Percentiles rank a stretch among this genome's conserved stretches.
phyloP scores from a whole-genome alignment of 2,329 filamentous ascomycete genomes.

The Fusarium paranaense region DNA sequence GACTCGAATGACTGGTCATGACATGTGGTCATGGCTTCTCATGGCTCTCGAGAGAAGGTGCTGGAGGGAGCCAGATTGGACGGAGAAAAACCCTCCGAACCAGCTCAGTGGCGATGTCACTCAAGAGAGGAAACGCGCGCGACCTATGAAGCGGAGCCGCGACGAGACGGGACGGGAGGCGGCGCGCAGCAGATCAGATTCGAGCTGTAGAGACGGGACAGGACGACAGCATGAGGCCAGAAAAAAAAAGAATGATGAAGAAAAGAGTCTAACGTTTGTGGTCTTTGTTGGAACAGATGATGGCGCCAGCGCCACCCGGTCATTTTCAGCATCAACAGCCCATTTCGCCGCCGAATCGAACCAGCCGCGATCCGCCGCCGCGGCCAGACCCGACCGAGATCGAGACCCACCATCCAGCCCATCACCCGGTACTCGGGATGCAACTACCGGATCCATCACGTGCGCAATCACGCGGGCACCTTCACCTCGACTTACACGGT shows the following conservation, averaged over 20 bases:
- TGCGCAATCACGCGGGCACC: slow-evolving; percentile 35
- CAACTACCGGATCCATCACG: slow-evolving; percentile 37
- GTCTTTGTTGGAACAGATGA: slow-evolving; percentile 38
- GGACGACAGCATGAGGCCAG: slow-evolving; percentile 15
- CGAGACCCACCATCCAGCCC: slow-evolving; percentile 36
- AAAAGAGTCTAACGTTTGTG: slow-evolving; percentile 35
- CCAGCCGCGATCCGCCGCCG: slow-evolving; percentile 39
- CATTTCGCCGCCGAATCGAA: slow-evolving; percentile 45
- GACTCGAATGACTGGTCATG: slow-evolving; percentile 17
- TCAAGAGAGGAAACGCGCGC: neutral
- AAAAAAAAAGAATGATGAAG: slow-evolving; percentile 16
- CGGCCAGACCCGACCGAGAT: slow-evolving; percentile 41
- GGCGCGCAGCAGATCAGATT: neutral
- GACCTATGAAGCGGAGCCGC: neutral
- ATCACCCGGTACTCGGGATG: slow-evolving; percentile 33
- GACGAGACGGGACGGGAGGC: slow-evolving; percentile 2
- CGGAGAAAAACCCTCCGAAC: slow-evolving; percentile 2
- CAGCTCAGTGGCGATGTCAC: slow-evolving; percentile 1
- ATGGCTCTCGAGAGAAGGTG: slow-evolving; percentile 7
- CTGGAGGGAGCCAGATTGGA: slow-evolving; percentile 6
- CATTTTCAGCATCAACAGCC: slow-evolving; percentile 44
- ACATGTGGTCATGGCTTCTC: slow-evolving; percentile 10
- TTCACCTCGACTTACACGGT: slow-evolving; percentile 38
- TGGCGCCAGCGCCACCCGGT: slow-evolving; percentile 39
- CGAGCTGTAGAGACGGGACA: neutral